Evolutionary conservation across 495 filamentous ascomycete species (phyloP), one percentile per base, ranked within the genome.

Genomic region (Aspergillus sclerotiicarbonarius): DNA sequence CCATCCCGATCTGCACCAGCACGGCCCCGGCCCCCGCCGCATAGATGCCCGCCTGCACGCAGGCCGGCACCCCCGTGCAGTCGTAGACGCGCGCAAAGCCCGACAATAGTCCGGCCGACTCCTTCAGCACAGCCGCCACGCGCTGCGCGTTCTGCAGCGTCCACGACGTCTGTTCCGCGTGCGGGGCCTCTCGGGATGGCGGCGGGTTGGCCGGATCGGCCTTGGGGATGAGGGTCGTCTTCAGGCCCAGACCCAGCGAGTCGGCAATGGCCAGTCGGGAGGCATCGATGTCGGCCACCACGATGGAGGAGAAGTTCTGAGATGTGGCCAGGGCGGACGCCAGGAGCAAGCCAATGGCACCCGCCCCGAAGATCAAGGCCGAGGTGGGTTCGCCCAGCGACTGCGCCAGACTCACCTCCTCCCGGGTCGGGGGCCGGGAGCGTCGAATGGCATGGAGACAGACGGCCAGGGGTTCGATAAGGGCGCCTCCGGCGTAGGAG

Each of bases 1-100:
- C 92, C 91, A 96, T 96, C 4, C 92, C 92, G 19, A 97, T 87
- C 74, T 96, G 86, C 62, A 96, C 84, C 37, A 96, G 79, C 59
- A 87, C 86, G 9, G 91, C 90, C 10, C 92, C 92, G 0, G 92
- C 79, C 8, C 82, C 79, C 12, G 90, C 87, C 8, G 89, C 89
- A 62, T 93, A 96, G 44, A 97, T 90, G 3, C 87, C 84, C 0
- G 91, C 88, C 70, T 96, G 91, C 62, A 94, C 85, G 67, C 91
- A 95, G 3, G 86, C 77, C 35, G 92, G 90, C 52, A 93, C 91
- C 45, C 92, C 92, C 0, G 92, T 96, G 70, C 92, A 96, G 65
- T 97, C 92, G 64, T 96, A 95, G 7, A 91, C 86, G 8, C 88
- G 76, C 59, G 90, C 86, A 19, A 95, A 86, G 19, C 90, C 90